Evolutionary conservation across 2,329 filamentous ascomycete species (phyloP).

Genomic region (Pyrenochaeta sp.): DNA sequence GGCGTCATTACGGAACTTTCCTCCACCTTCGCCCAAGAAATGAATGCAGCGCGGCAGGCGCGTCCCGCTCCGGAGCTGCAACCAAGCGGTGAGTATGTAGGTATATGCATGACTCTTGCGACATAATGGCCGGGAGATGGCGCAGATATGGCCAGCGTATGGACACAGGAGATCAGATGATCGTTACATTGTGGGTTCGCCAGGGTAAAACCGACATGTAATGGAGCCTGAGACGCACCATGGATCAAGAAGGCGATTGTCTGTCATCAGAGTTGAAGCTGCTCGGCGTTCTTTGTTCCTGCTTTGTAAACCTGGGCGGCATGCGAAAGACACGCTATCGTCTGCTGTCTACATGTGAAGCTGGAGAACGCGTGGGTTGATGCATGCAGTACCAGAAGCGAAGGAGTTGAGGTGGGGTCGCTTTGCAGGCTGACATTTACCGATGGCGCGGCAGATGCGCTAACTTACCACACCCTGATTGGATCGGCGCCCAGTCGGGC

Average conservation of each 20-base stretch:
- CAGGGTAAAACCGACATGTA: neutral
- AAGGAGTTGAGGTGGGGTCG: neutral
- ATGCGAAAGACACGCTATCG: neutral
- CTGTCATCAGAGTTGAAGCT: neutral
- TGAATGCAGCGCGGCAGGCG: neutral
- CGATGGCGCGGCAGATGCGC: neutral
- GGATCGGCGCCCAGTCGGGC: neutral
- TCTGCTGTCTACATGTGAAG: constrained; percentile 1
- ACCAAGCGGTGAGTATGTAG: constrained; percentile 3
- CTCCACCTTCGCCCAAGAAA: neutral
- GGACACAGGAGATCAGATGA: neutral
- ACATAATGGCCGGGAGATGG: neutral
- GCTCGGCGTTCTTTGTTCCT: constrained; percentile 1
- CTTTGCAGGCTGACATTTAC: constrained; percentile 2
- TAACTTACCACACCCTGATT: neutral
- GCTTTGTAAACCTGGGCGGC: neutral
- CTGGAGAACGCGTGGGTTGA: constrained; percentile 12
- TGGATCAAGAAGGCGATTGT: neutral
- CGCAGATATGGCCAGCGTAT: neutral
- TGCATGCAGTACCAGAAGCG: neutral
- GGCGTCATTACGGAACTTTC: too few species aligned
- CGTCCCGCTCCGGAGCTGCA: constrained; percentile 6
- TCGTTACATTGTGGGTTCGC: too few species aligned
- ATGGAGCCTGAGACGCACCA: neutral
- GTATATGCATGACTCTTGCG: neutral